These are phyloP conservation scores for Chaetothyriales sp. DNA, from an alignment of 2,329 filamentous ascomycete genomes.

Conservation along the genomic window DNA sequence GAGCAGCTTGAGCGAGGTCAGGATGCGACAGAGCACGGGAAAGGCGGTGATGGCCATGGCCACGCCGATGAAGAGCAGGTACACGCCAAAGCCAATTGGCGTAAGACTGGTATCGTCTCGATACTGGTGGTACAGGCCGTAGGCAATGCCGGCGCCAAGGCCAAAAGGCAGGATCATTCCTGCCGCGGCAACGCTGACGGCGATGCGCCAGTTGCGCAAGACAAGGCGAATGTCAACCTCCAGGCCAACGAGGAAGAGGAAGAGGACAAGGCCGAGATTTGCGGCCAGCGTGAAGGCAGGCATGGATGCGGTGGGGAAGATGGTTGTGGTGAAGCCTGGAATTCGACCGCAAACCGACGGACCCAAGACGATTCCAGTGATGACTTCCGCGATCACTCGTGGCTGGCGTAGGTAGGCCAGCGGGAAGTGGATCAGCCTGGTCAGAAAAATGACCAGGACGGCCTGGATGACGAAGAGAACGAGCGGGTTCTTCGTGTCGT, in stretches of 20 bases:
- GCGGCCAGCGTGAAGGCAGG: conserved; percentile 63
- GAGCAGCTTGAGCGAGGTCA: conserved; percentile 80
- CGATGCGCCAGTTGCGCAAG: conserved; percentile 65
- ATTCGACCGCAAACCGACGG: conserved; percentile 81
- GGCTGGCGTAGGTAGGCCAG: conserved; percentile 65
- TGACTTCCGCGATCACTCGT: conserved; percentile 70
- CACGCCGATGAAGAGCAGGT: conserved; percentile 73
- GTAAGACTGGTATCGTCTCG: conserved; percentile 41
- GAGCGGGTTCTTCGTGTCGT: conserved; percentile 58
- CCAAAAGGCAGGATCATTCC: conserved; percentile 77
- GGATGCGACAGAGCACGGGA: conserved; percentile 82
- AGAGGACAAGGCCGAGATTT: conserved; percentile 70
- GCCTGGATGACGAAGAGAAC: conserved; percentile 64
- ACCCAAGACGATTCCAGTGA: conserved; percentile 72
- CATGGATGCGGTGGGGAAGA: conserved; percentile 65
- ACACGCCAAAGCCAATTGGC: conserved; percentile 48
- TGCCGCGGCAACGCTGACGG: conserved; percentile 60
- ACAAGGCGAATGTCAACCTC: conserved; percentile 74
- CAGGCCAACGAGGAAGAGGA: conserved; percentile 75
- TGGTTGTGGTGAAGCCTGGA: conserved; percentile 59
- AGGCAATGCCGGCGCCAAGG: conserved; percentile 65
- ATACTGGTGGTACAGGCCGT: conserved; percentile 67
- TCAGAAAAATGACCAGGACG: conserved; percentile 61
- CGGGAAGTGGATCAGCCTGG: conserved; percentile 60
- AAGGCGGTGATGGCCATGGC: conserved; percentile 87